phyloP scores from a whole-genome alignment of 2,329 filamentous ascomycete species.

The Neoscytalidium dimidiatum region DNA sequence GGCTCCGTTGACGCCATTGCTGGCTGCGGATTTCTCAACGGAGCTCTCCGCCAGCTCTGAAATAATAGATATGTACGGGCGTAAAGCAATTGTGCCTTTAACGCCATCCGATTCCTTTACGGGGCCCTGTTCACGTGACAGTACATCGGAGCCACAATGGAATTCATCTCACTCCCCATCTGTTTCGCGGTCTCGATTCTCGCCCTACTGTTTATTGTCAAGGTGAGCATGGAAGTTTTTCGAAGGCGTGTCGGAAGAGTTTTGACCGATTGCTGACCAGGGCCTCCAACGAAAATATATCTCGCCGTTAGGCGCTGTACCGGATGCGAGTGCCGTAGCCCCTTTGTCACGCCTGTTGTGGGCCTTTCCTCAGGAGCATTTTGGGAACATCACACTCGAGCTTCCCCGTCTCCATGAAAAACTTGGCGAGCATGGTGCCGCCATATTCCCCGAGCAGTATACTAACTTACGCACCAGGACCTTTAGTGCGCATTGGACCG shows the following conservation, averaged over 20 bases:
- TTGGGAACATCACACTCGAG: not conserved
- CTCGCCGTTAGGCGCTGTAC: not conserved
- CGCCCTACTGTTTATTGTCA: not conserved
- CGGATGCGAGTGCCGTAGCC: not conserved
- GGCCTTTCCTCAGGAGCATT: not conserved
- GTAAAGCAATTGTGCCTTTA: too few relatives aligned
- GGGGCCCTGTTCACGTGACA: not conserved
- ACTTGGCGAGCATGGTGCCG: too few relatives aligned
- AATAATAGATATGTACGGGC: not conserved
- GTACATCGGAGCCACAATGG: not conserved
- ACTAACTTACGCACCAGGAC: slow-evolving; percentile 30
- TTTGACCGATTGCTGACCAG: not conserved
- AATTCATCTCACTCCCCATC: too few relatives aligned
- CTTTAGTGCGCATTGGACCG: slow-evolving; percentile 51
- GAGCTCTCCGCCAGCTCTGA: not conserved
- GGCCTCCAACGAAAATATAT: not conserved
- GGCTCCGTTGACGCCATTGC: not conserved
- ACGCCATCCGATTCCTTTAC: not conserved
- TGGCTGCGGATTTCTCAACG: not conserved
- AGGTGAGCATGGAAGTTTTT: not conserved
- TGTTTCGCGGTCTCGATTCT: not conserved
- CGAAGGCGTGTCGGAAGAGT: too few relatives aligned
- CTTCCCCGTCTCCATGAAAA: slow-evolving; percentile 2
- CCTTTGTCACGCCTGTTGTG: not conserved
- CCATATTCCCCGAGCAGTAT: too few relatives aligned